Evolutionary conservation across 495 filamentous ascomycete genomes (phyloP).

Genomic region (Lasiosphaeriaceae sp.): DNA sequence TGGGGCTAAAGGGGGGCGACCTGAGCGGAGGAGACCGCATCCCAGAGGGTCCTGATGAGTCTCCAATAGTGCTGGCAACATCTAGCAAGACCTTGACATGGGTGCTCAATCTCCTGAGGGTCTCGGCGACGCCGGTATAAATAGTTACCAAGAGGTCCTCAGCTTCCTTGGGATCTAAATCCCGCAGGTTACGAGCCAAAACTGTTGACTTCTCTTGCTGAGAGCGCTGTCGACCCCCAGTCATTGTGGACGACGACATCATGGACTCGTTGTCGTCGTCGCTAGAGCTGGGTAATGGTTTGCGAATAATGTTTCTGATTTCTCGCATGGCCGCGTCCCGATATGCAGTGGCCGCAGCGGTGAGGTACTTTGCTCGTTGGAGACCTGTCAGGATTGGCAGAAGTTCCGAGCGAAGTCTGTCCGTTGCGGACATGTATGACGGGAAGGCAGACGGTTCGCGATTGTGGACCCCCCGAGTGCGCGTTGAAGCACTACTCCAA

Average conservation of each 20-base stretch:
- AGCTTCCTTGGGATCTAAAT: constrained; percentile 76
- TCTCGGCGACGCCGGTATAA: constrained; percentile 84
- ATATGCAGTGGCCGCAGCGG: constrained; percentile 76
- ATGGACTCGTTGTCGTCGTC: constrained; percentile 92
- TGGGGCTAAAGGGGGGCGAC: constrained; percentile 49
- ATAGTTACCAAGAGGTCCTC: constrained; percentile 79
- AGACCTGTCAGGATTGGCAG: constrained; percentile 69
- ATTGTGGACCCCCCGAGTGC: constrained; percentile 58
- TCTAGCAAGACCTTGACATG: constrained; percentile 96
- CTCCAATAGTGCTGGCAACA: constrained; percentile 74
- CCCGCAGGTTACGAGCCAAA: constrained; percentile 86
- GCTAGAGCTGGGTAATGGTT: constrained; percentile 81
- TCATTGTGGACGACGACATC: constrained; percentile 79
- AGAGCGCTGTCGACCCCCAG: constrained; percentile 60
- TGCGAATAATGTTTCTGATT: constrained; percentile 79
- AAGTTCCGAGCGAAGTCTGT: constrained; percentile 63
- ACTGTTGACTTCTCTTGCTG: constrained; percentile 87
- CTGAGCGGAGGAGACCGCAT: constrained; percentile 45
- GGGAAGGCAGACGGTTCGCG: constrained; percentile 65
- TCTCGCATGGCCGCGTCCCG: constrained; percentile 83
- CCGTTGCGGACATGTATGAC: constrained; percentile 67
- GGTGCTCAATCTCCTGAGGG: constrained; percentile 74
- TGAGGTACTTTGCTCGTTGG: constrained; percentile 70
- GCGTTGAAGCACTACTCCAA: constrained; percentile 56
- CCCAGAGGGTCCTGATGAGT: constrained; percentile 25